Evolutionary conservation across 257 asterid genomes (phyloP).

Genomic region (Petrea volubilis): DNA sequence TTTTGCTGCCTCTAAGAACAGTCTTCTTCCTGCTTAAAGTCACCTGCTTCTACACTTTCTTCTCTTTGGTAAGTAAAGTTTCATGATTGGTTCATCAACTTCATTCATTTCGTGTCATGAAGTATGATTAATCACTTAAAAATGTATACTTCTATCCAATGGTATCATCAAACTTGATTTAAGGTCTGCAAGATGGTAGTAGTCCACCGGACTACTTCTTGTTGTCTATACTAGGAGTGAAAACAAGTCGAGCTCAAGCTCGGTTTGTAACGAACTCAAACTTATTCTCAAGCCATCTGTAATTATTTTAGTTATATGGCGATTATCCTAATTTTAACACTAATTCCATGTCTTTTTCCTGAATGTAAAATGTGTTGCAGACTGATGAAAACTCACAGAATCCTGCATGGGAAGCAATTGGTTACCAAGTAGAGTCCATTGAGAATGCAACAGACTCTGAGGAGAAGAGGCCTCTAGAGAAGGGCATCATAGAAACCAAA

Average conservation of each 20-base stretch:
- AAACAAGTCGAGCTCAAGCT: no score
- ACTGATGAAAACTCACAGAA: constrained; percentile 43
- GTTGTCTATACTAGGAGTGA: no score
- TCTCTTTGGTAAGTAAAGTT: constrained; percentile 25
- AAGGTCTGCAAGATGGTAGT: no score
- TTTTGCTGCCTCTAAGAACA: constrained; percentile 46
- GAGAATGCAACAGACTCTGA: not conserved
- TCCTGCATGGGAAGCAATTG: constrained; percentile 60
- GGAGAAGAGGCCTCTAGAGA: constrained; percentile 54
- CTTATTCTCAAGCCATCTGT: no score
- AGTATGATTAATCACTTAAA: no score
- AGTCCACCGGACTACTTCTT: no score
- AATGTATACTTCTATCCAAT: no score
- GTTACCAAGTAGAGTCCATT: constrained; percentile 38
- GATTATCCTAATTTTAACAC: not conserved
- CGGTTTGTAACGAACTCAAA: no score
- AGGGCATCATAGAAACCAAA: constrained; percentile 48
- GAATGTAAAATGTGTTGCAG: constrained; percentile 30
- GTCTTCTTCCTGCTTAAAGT: constrained; percentile 47
- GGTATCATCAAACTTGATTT: no score
- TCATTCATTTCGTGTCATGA: no score
- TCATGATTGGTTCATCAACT: no score
- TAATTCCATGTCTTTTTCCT: not conserved
- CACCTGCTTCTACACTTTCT: constrained; percentile 35
- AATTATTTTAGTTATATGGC: no score